Base-by-base conservation (phyloP, 805 yeast species). In the Maudiozyma pseudohumilis region DNA sequence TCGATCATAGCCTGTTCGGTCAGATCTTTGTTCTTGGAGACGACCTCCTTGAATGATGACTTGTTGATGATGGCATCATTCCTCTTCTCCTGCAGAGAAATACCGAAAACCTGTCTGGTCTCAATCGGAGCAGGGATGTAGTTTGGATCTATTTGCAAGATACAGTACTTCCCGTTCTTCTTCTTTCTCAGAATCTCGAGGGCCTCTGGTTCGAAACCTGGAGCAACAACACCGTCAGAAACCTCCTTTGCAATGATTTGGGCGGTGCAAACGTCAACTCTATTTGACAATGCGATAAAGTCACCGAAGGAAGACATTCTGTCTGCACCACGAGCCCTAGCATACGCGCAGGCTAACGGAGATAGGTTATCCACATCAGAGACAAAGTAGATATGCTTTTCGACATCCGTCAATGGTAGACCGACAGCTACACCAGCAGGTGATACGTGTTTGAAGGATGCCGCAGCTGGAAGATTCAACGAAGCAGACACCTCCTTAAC, bases 401-500 rank as follows among this genome's bases (percentile, higher is more conserved):
- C 98, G 46, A 78, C 69, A 36, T 88, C 98, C 33, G 81, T 59
- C 53, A 92, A 72, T 48, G 98, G 98, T 52, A 88, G 67, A 52
- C 97, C 98, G 42, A 92, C 96, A 35, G 98, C 98, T 34, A 79
- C 94, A 66, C 98, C 98, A 21, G 98, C 98, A 47, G 98, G 98
- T 24, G 96, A 86, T 43, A 92, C 97, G 65, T 92, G 98, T 72
- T 92, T 92, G 70, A 92, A 92, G 25, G 95, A 85, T 42, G 98
- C 97, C 52, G 98, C 98, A 35, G 98, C 98, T 35, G 98, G 98
- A 54, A 92, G 74, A 64, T 84, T 84, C 59, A 92, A 74, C 38
- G 96, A 80, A 34, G 95, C 95, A 42, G 92, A 81, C 52, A 92
- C 77, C 69, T 92, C 98, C 69, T 87, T 87, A 41, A 92, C 98